Conservation (phyloP, 257 asterid species). For the Solanum appendiculatum region DNA sequence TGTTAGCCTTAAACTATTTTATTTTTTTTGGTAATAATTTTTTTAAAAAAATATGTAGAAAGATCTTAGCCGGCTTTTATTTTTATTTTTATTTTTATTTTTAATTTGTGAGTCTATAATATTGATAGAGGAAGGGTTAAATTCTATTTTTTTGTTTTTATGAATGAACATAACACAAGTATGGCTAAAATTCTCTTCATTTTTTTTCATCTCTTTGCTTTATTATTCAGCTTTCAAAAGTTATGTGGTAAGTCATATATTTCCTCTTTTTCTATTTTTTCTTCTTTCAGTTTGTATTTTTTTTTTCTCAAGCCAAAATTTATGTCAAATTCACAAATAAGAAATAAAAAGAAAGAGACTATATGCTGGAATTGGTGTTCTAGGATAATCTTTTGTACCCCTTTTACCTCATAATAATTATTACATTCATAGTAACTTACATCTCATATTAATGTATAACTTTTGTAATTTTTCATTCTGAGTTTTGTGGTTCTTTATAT, state of each 20-base stretch:
- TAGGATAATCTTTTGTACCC: background rate
- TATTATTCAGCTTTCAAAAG: background rate
- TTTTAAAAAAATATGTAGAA: background rate
- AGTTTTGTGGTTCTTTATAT: background rate
- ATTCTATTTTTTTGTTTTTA: background rate
- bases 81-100: background rate
- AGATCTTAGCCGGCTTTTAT: background rate
- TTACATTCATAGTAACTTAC: background rate
- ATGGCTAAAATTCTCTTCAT: constrained; percentile 1
- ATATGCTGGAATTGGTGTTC: background rate
- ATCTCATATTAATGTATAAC: background rate
- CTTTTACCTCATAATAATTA: background rate
- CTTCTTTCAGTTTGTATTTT: background rate
- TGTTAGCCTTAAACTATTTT: background rate
- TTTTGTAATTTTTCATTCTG: background rate
- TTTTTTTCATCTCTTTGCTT: constrained; percentile 3
- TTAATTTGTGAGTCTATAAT: background rate
- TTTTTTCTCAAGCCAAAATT: background rate
- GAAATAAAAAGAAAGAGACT: background rate
- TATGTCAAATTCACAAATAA: background rate
- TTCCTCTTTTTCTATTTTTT: background rate
- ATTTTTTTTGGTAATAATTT: background rate
- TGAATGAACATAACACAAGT: background rate
- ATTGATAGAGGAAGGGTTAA: background rate
- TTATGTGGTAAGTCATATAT: constrained; percentile 17